A percentile compares a stretch with the other conserved stretches of the same genome.
These are phyloP conservation scores for Xenoacremonium recifei DNA, from an alignment of 2,329 filamentous ascomycete species.

Conservation along the genomic window DNA sequence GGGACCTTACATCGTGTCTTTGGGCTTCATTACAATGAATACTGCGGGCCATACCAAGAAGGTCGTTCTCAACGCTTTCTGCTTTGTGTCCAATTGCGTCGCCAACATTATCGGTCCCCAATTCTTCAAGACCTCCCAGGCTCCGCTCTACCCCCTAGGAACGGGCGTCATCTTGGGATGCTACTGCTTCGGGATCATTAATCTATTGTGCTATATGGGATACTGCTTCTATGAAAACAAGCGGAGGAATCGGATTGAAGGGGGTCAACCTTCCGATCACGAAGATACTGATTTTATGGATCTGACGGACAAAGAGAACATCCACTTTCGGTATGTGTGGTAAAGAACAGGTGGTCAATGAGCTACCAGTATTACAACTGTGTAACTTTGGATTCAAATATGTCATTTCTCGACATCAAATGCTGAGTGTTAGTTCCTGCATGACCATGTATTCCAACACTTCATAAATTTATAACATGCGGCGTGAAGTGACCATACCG, in stretches of 20 bases:
- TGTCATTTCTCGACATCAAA: no score
- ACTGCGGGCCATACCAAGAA: background rate
- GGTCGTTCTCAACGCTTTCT: background rate
- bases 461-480: no score
- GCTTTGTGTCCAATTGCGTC: background rate
- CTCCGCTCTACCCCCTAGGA: no score
- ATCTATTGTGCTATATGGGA: background rate
- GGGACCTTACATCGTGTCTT: background rate
- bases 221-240: background rate
- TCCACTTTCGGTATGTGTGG: background rate
- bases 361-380: no score
- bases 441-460: no score
- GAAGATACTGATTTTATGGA: background rate
- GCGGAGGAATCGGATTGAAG: background rate
- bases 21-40: background rate
- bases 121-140: slow-evolving; percentile 4
- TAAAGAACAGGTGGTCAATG: no score
- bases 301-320: background rate
- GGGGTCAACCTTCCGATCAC: background rate
- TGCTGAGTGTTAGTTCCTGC: no score
- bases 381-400: no score
- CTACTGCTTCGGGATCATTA: background rate
- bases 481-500: no score
- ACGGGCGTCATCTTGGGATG: background rate
- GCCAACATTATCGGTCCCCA: background rate